phyloP scores from a whole-genome alignment of 176 grass and related monocot genomes.

The Oryza australiensis region DNA sequence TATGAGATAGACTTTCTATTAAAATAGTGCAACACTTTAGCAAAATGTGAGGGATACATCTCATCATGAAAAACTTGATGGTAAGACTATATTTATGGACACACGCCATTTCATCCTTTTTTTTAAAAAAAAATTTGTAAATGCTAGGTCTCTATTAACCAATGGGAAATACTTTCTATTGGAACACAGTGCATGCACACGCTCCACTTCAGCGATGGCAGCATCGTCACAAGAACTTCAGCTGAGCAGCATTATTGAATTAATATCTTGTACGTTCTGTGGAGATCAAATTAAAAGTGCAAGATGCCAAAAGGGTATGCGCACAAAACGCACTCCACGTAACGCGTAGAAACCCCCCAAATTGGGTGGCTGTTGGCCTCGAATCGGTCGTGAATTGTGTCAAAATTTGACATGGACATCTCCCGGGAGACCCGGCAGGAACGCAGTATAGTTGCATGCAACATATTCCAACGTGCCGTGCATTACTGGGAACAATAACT shows the following conservation, averaged over 20 bases:
- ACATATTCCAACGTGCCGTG: neutral
- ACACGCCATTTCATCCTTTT: too few relatives aligned
- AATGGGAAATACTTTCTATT: too few relatives aligned
- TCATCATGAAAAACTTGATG: too few relatives aligned
- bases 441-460: neutral
- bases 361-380: constrained; percentile 26
- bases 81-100: too few relatives aligned
- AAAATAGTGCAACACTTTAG: too few relatives aligned
- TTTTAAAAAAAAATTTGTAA: too few relatives aligned
- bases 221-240: too few relatives aligned
- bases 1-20: too few relatives aligned
- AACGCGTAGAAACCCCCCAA: neutral
- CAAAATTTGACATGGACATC: neutral
- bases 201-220: too few relatives aligned
- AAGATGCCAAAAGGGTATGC: neutral
- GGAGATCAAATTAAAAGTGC: neutral
- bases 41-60: too few relatives aligned
- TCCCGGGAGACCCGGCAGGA: neutral
- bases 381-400: constrained; percentile 2
- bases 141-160: too few relatives aligned
- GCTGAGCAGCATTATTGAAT: neutral
- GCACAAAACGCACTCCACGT: constrained; percentile 21
- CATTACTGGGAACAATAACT: neutral
- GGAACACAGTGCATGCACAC: too few relatives aligned
- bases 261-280: neutral